Base-by-base conservation (phyloP, 1,284 basidiomycete genomes). In the Erythrobasidium hasegawianum region DNA sequence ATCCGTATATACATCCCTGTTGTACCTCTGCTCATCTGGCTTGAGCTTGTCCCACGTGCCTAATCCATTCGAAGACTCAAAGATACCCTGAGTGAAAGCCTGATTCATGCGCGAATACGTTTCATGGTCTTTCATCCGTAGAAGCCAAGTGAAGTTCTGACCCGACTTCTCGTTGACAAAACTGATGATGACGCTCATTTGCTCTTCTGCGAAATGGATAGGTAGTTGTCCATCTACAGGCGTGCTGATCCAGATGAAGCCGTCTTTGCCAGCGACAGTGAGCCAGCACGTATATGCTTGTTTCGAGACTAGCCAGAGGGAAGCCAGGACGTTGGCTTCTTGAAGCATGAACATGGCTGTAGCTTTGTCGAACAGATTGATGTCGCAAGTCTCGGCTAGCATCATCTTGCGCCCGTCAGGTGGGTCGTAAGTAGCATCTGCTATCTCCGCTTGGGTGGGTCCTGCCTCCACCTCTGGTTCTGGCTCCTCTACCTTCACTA, bases 21-120 rank as follows among this genome's bases (percentile, higher is more conserved):
- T 77, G 67, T 82, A 83, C 26, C 77, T 75, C 70, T 80, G 77
- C 68, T 83, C 95, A 38, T 93, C 90, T 4, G 80, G 78, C 83
- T 84, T 73, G 26, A 75, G 59, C 65, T 72, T 73, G 20, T 60
- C 58, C 72, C 72, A 75, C 4, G 66, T 59, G 0, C 72, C 72
- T 2, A 40, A 18, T 2, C 73, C 73, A 45, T 68, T 70, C 50
- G 70, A 69, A 52, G 69, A 68, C 93, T 69, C 86, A 82, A 73
- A 97, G 82, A 64, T 89, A 85, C 91, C 92, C 93, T 65, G 91
- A 92, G 75, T 83, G 85, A 73, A 85, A 82, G 22, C 79, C 77
- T 14, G 77, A 71, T 41, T 85, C 83, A 59, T 58, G 7, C 47
- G 45, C 18, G 54, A 22, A 43, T 73, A 73, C 26, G 45, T 24